Evolutionary conservation across 306 rosid species (phyloP), one percentile per base, ranked within the genome.

Genomic region (Cercis canadensis): DNA sequence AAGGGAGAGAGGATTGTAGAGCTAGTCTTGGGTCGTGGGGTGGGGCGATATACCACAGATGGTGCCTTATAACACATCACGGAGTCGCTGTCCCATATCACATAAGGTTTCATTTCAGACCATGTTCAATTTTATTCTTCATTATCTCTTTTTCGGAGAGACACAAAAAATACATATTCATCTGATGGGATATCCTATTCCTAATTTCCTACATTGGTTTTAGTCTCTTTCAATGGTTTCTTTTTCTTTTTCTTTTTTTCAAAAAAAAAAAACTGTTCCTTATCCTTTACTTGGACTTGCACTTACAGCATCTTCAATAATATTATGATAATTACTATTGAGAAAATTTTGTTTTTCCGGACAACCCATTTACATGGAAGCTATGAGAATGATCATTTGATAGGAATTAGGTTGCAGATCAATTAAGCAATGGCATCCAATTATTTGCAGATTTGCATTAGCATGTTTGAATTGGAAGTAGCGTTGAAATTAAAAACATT

Each of bases 81-180:
- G 71, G 45, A 69, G 76, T 67, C 53, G 11, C 10, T 54, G 73
- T 50, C 82, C 62, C 51, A 60, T 65, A 39, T 60, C n/a, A n/a
- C n/a, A n/a, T n/a, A n/a, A n/a, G n/a, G n/a, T 36, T 76, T 77
- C 40, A 63, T 68, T 72, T 81, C 44, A 78, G 82, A 75, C 79
- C 81, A 50, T 45, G 29, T 16, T 69, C 31, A 49, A 7, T 33
- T 37, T 6, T 37, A 37, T 37, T 5, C 43, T 37, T 37, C 29
- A 5, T 15, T 9, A 39, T 19, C 12, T 69, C 32, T 11, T 55
- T 54, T 1, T 16, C 36, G n/a, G n/a, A n/a, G n/a, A 24, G 29
- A 24, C 29, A 24, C 29, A 24, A 37, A 37, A 6, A 37, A 37
- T 0, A 19, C 15, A 24, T 7, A 11, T 55, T 55, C 16, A 12